Base-by-base conservation (phyloP, 805 yeast species). In the Teunomyces atbi region DNA sequence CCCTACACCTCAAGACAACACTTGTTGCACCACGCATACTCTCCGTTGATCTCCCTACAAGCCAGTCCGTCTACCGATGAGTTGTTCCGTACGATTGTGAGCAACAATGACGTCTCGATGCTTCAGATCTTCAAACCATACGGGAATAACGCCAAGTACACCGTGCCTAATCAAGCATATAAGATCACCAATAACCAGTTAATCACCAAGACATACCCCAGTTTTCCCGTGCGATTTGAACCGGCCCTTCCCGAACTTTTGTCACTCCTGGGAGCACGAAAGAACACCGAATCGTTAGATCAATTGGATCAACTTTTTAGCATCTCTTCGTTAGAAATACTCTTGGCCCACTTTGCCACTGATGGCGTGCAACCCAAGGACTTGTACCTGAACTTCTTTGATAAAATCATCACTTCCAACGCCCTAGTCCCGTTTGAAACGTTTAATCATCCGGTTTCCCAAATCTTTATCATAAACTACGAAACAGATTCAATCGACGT, bases 371-470 rank as follows among this genome's bases (percentile, higher is more conserved):
- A 48, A 20, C 35, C 32, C 33, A 37, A 33, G 19, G 67, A 70
- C 43, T 55, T 83, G 7, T 88, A 84, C 59, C 66, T 79, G 50
- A 78, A 76, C 43, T 74, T 82, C 51, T 74, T 86, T 53, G 74
- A 82, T 26, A 77, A 81, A 52, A 58, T 86, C 35, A 68, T 86
- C 6, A 75, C 89, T 3, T 73, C 85, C 10, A 75, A 79, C 11
- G 74, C 76, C 6, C 65, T 87, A 6, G 81, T 88, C 2, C 83
- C 92, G 1, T 89, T 87, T 60, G 97, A 92, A 62, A 83, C 89
- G 4, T 83, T 90, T 62, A 83, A 86, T 53, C 97, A 91, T 60
- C 97, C 97, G 0, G 78, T 89, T 1, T 77, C 88, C 2, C 86
- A 90, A 35, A 60, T 92, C 11, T 74, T 89, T 42, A 83, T 84